phyloP scores from a whole-genome alignment of 805 yeast genomes.

The Zygoascus biomembranicola region DNA sequence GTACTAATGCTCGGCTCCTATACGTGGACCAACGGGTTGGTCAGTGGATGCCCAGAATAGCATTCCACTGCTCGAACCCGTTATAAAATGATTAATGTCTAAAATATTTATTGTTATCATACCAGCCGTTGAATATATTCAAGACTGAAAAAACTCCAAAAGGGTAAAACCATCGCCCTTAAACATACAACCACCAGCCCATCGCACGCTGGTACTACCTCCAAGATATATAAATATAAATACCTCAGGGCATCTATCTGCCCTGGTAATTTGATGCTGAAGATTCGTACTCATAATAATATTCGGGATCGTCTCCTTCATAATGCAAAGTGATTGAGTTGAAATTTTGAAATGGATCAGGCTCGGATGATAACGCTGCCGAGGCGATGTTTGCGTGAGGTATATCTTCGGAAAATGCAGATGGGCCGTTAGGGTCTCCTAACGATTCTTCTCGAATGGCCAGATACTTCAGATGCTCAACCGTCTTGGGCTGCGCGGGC shows the following conservation, averaged over 20 bases:
- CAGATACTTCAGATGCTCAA: constrained; percentile 34
- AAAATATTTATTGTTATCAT: neutral
- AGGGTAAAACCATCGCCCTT: too few relatives aligned
- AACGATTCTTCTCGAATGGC: constrained; percentile 26
- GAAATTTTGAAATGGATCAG: constrained; percentile 79
- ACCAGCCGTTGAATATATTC: too few relatives aligned
- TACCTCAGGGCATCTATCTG: neutral
- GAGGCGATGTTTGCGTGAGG: constrained; percentile 1
- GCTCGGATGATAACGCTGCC: constrained; percentile 18
- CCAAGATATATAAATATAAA: neutral
- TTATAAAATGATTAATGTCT: too few relatives aligned
- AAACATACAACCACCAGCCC: too few relatives aligned
- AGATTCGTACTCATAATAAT: neutral
- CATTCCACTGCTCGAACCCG: neutral
- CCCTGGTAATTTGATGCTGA: neutral
- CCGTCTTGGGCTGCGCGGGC: constrained; percentile 62
- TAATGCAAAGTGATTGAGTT: constrained; percentile 82
- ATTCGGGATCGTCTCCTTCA: constrained; percentile 41
- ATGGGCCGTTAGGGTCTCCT: constrained; percentile 11
- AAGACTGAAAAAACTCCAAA: too few relatives aligned
- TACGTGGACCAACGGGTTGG: constrained; percentile 52
- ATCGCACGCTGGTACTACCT: too few relatives aligned
- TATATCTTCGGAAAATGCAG: constrained; percentile 3
- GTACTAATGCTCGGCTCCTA: constrained; percentile 64
- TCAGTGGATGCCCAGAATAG: neutral